A percentile compares a stretch with the other conserved stretches of the same genome.
Conservation (phyloP, 2,329 filamentous ascomycete genomes). For the Monilinia polystroma region DNA sequence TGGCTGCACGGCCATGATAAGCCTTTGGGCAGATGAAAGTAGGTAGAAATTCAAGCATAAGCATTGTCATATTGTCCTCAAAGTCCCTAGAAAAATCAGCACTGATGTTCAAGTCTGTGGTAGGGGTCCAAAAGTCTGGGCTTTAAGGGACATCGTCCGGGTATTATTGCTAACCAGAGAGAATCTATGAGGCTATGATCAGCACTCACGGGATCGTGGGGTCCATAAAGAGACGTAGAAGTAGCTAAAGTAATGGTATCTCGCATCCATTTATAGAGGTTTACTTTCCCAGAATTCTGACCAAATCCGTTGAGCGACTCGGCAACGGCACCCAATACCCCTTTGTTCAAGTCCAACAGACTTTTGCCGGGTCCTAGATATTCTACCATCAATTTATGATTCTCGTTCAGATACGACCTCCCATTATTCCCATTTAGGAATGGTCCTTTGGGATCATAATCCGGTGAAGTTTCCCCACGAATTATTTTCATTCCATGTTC, state of each 20-base stretch:
- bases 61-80: slow-evolving; percentile 37
- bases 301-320: slow-evolving; percentile 38
- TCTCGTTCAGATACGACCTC: slow-evolving; percentile 40
- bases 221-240: slow-evolving; percentile 47
- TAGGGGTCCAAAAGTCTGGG: too few relatives aligned
- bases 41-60: slow-evolving; percentile 41
- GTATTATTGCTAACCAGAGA: slow-evolving; percentile 39
- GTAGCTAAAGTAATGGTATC: slow-evolving; percentile 45
- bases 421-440: slow-evolving; percentile 37
- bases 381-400: slow-evolving; percentile 42
- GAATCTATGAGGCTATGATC: slow-evolving; percentile 43
- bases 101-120: background rate
- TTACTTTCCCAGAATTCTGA: slow-evolving; percentile 38
- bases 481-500: slow-evolving; percentile 40
- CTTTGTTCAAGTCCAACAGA: slow-evolving; percentile 43
- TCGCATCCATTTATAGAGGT: slow-evolving; percentile 45
- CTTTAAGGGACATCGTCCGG: too few relatives aligned
- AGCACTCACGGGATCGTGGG: slow-evolving; percentile 45
- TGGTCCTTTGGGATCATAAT: slow-evolving; percentile 34
- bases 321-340: slow-evolving; percentile 43
- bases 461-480: slow-evolving; percentile 31
- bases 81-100: slow-evolving; percentile 34
- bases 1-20: slow-evolving; percentile 42
- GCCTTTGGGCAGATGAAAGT: slow-evolving; percentile 41
- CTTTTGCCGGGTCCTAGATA: slow-evolving; percentile 41